Percentiles rank a stretch among this genome's conserved stretches.
These are phyloP conservation scores for Debaryomyces robertsiae DNA, from an alignment of 1,139 yeast species.

Conservation along the genomic window DNA sequence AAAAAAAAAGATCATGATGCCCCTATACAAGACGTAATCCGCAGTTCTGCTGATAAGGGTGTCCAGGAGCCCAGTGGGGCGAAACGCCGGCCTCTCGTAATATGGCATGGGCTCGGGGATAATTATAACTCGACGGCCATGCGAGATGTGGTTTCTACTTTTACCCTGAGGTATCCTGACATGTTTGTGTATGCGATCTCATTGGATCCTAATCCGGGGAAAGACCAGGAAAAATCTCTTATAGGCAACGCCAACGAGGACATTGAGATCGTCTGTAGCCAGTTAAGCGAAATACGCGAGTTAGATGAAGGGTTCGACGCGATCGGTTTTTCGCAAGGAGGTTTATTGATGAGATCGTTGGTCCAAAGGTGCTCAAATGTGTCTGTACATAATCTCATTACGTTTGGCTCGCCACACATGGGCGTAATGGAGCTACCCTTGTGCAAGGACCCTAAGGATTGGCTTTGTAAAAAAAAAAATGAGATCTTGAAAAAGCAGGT, in stretches of 20 bases:
- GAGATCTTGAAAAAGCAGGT: conserved; percentile 58
- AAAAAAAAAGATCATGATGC: not conserved
- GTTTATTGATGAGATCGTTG: conserved; percentile 67
- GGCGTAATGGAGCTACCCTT: conserved; percentile 73
- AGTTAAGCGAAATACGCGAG: conserved; percentile 41
- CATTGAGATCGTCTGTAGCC: conserved; percentile 41
- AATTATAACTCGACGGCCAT: conserved; percentile 66
- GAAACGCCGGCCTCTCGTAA: conserved; percentile 53
- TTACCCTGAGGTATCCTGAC: conserved; percentile 52
- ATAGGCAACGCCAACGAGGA: conserved; percentile 60
- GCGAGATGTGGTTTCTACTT: conserved; percentile 43
- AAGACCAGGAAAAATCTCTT: conserved; percentile 58
- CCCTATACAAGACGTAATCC: conserved; percentile 2
- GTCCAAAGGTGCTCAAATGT: conserved; percentile 57
- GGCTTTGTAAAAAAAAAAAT: conserved; percentile 64
- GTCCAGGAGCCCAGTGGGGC: too few species aligned
- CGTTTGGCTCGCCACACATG: conserved; percentile 84
- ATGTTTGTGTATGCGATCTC: conserved; percentile 55
- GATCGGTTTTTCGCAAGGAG: conserved; percentile 85
- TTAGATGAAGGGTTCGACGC: conserved; percentile 64
- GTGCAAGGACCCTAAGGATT: conserved; percentile 54
- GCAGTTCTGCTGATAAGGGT: not conserved
- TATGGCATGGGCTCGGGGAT: conserved; percentile 90
- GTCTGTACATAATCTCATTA: conserved; percentile 55
- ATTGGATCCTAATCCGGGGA: conserved; percentile 48